These are phyloP conservation scores for Cunninghamia lanceolata DNA, from an alignment of 75 land plant species.

Conservation along the genomic window DNA sequence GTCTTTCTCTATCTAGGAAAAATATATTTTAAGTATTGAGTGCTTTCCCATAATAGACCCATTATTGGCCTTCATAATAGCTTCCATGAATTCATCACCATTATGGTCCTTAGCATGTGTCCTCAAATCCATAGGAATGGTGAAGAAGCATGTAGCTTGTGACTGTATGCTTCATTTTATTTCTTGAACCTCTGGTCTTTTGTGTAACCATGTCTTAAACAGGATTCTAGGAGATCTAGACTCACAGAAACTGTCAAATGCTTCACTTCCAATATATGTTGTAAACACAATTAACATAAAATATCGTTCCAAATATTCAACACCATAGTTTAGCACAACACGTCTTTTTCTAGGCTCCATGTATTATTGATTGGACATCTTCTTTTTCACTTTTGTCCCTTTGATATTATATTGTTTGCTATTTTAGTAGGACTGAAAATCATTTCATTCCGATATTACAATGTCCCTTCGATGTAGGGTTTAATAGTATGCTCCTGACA, in stretches of 20 bases:
- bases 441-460: too few relatives aligned
- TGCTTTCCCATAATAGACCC: constrained; percentile 90
- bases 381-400: too few relatives aligned
- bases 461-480: too few relatives aligned
- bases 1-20: constrained; percentile 85
- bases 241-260: constrained; percentile 87
- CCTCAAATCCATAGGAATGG: constrained; percentile 76
- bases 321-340: constrained; percentile 86
- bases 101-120: constrained; percentile 54
- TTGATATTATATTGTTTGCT: too few relatives aligned
- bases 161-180: constrained; percentile 97
- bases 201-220: constrained; percentile 84
- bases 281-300: constrained; percentile 89
- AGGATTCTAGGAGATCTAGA: constrained; percentile 60
- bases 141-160: constrained; percentile 80
- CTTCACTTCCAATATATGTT: constrained; percentile 90
- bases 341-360: constrained; percentile 81
- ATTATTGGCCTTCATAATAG: constrained; percentile 81
- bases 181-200: constrained; percentile 83
- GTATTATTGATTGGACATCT: constrained; percentile 83
- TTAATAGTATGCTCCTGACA: too few relatives aligned
- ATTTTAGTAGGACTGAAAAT: too few relatives aligned
- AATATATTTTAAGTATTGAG: constrained; percentile 90
- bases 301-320: constrained; percentile 94
- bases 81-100: constrained; percentile 91